Base-by-base conservation (phyloP, 306 rosid species). In the Hippophae tibetana region DNA sequence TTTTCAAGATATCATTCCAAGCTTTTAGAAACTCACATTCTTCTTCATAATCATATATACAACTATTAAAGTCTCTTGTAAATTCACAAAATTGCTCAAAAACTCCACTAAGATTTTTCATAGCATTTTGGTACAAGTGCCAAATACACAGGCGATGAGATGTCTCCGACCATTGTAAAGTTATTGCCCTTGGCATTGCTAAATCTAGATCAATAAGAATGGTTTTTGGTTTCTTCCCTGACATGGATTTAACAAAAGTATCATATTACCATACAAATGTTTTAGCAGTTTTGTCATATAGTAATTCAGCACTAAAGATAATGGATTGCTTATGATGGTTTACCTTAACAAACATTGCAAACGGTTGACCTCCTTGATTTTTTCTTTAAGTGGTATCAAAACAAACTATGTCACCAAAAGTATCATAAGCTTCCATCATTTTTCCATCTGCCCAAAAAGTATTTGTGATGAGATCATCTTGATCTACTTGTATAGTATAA, bases 351-450 rank as follows among this genome's bases (percentile, higher is more conserved):
- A 77, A 77, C 18, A 70, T 68, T 40, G 77, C 69, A 60, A 81
- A 79, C 3, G 82, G 87, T 26, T 70, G 65, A 13, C 60, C 62
- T 54, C 72, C 83, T 53, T 56, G 54, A 10, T 63, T 61, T 75
- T 72, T 48, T 73, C 73, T 75, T 66, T 76, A 80, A 57, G 77
- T 84, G 10, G 77, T 75, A 60, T 84, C 82, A 50, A 78, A 75
- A 74, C 90, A 84, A 68, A 80, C 80, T 57, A 75, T 80, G 68
- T 78, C 90, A 26, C 80, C 86, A 75, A 84, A 84, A 61, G 75
- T 78, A 68, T 55, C 43, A 14, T 78, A 80, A 67, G 78, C 82
- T 60, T 63, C 65, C 62, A 63, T 55, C 84, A 84, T 84, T 72
- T 84, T 80, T 71, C 70, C 56, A 46, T 84, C 90, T 45, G 77